Conservation (phyloP, 768 basidiomycete genomes). For the Sutorius australiensis region DNA sequence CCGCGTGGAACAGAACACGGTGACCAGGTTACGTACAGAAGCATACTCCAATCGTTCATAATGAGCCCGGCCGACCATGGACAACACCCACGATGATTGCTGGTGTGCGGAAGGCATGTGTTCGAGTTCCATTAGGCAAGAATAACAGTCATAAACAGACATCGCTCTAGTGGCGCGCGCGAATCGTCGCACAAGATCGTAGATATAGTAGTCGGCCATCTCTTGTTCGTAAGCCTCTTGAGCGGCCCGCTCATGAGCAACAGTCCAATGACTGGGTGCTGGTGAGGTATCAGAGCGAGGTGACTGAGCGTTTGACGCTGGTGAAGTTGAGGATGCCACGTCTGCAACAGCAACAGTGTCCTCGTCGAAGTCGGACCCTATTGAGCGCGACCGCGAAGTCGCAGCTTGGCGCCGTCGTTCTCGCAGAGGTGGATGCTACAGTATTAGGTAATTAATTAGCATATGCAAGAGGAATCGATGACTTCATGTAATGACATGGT, state of each 20-base stretch:
- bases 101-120: conserved; percentile 71
- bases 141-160: conserved; percentile 70
- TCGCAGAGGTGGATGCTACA: conserved; percentile 37
- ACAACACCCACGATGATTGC: conserved; percentile 71
- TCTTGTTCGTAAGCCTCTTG: conserved; percentile 69
- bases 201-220: conserved; percentile 79
- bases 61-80: conserved; percentile 81
- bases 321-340: conserved; percentile 57
- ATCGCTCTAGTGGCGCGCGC: conserved; percentile 75
- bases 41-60: conserved; percentile 89
- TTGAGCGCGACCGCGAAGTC: conserved; percentile 55
- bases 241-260: conserved; percentile 64
- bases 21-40: conserved; percentile 54
- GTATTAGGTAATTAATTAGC: conserved; percentile 16
- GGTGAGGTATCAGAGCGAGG: conserved; percentile 63
- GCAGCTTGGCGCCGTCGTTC: conserved; percentile 58
- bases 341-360: conserved; percentile 47
- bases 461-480: background rate
- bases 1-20: conserved; percentile 5
- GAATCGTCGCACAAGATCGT: conserved; percentile 76
- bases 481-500: background rate
- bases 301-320: conserved; percentile 53
- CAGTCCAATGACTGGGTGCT: conserved; percentile 59
- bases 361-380: conserved; percentile 72
- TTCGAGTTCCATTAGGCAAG: conserved; percentile 74